Evolutionary conservation across 2,329 filamentous ascomycete species (phyloP), one percentile per base, ranked within the genome.

Genomic region (Cladophialophora chaetospira): DNA sequence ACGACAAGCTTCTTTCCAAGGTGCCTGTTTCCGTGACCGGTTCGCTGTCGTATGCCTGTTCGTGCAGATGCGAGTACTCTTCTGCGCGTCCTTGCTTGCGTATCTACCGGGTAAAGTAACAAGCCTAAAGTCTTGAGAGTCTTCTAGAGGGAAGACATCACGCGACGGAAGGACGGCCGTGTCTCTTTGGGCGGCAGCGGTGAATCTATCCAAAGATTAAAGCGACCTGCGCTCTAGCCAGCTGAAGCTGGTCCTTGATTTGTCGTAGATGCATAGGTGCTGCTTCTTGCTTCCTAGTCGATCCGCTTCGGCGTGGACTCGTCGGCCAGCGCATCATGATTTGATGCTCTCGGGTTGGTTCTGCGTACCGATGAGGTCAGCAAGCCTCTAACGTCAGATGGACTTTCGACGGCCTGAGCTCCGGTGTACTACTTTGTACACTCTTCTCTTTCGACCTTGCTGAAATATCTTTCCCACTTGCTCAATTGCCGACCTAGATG

Each of bases 351-450:
- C 11, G 46, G 5, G 47, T 13, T 48, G 28, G n/a, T 48, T 19
- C 52, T 53, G 59, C 47, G 46, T 9, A 36, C 4, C 55, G 51
- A 61, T 61, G 59, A 61, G 52, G 59, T 58, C 59, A 58, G 55
- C 59, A 54, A 49, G 52, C 55, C 51, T 29, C 55, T 31, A 40
- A 58, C 42, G 55, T 58, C 58, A 61, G 54, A 55, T 50, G 13
- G 36, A 15, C 36, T 19, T 40, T 40, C 36, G 36, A 40, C n/a
- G n/a, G n/a, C n/a, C n/a, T n/a, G n/a, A n/a, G n/a, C 23, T 40
- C 15, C 46, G 15, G 29, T 23, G 31, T 49, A 9, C 13, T 36
- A 4, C 45, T 21, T 3, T 48, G 29, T 25, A 21, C 45, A 19
- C 17, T 10, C 10, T 33, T 13, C 31, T 33, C 19, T 25, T 48